Percentiles rank a stretch among this genome's conserved stretches.
phyloP scores from a whole-genome alignment of 2,329 filamentous ascomycete genomes.

The Fusarium sororula region DNA sequence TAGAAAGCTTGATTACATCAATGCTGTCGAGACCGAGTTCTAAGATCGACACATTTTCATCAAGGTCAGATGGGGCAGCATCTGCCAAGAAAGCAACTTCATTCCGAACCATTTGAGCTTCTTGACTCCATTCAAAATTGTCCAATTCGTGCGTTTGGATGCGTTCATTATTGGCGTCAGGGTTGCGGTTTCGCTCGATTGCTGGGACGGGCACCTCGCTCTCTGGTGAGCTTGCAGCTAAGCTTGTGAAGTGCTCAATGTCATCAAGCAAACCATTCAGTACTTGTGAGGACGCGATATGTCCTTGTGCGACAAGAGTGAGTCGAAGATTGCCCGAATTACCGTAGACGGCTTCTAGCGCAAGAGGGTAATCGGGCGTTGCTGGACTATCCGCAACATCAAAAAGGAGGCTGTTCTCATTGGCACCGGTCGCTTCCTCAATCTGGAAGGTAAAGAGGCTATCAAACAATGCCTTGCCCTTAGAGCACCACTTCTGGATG shows the following conservation, averaged over 20 bases:
- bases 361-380: conserved; percentile 76
- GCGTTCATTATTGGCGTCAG: neutral
- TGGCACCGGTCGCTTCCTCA: conserved; percentile 45
- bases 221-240: conserved; percentile 12
- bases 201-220: conserved; percentile 11
- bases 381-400: conserved; percentile 56
- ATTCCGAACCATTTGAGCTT: conserved; percentile 62
- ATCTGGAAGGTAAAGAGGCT: conserved; percentile 84
- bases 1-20: conserved; percentile 85
- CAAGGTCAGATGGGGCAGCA: conserved; percentile 60
- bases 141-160: conserved; percentile 47
- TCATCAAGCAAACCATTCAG: conserved; percentile 49
- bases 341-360: conserved; percentile 74
- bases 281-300: conserved; percentile 44
- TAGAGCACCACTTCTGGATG: conserved; percentile 80
- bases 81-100: conserved; percentile 72
- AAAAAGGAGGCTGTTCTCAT: conserved; percentile 60
- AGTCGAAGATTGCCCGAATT: conserved; percentile 59
- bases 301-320: conserved; percentile 66
- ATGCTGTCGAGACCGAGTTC: conserved; percentile 92
- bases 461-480: conserved; percentile 74
- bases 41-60: conserved; percentile 72
- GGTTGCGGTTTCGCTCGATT: neutral
- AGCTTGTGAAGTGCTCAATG: conserved; percentile 44
- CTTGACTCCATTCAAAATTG: conserved; percentile 66